Evolutionary conservation across 2,329 filamentous ascomycete species (phyloP), one percentile per base, ranked within the genome.

Genomic region (Fusarium sp.): DNA sequence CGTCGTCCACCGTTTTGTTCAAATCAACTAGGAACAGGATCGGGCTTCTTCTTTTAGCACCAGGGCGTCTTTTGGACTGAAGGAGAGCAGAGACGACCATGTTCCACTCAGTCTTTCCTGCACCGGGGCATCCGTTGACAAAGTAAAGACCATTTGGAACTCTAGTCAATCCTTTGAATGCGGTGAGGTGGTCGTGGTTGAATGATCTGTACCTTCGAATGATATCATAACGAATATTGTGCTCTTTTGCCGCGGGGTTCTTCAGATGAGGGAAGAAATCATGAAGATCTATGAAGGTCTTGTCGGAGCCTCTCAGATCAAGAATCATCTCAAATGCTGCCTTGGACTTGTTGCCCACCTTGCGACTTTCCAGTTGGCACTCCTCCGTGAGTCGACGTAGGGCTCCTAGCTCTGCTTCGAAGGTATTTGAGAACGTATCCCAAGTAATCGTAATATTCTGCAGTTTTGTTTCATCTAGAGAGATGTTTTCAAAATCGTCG

Each of bases 61-160:
- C 69, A 27, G 72, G 73, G 12, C 69, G 73, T 22, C 57, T 71
- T 45, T 76, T 79, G 16, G 75, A 76, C 42, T 80, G 79, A 11
- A 81, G 79, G 20, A 84, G 72, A 0, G 79, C 80, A 3, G 82
- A 76, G 4, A 83, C 70, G 2, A 82, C 72, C 69, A 84, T 79
- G 34, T 81, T 83, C 81, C 82, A 84, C 37, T 84, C 81, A 0
- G 83, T 85, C 52, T 85, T 85, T 0, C 83, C 83, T 1, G 83
- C 80, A 1, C 83, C 83, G 6, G 83, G 83, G 7, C 83, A 83
- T 6, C 83, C 83, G 9, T 83, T 83, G 2, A 85, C 74, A 49
- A 85, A 79, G 29, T 79, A 81, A 2, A 85, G 64, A 0, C 82
- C 81, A n/a, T 81, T 82, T 0, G 82, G 81, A 13, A 85, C 80